Evolutionary conservation across 306 rosid genomes (phyloP), one percentile per base, ranked within the genome.

Genomic region (Hippophae rhamnoides): DNA sequence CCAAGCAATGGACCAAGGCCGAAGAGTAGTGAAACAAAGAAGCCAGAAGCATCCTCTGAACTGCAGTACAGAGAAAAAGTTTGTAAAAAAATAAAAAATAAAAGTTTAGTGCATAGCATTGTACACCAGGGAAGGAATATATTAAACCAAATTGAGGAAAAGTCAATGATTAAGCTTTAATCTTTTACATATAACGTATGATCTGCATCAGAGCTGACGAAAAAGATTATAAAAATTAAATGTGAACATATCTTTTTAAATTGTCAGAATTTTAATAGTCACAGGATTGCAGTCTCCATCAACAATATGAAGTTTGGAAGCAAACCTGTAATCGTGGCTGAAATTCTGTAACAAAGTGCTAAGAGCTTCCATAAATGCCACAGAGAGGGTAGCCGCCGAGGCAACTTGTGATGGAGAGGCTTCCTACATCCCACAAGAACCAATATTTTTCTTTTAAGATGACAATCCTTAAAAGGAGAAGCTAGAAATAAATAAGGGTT

Each of bases 311-410:
- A 31, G 38, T 31, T 31, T 31, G 38, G 55, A 25, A 18, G 79
- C 38, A 31, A 57, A 92, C 98, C 67, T 86, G 85, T 86, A 88
- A 50, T 86, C 95, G 72, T 82, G 96, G 74, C 74, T 84, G 78
- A 92, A 88, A 79, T 71, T 82, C 77, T 92, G 84, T 69, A 92
- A 85, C 71, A 88, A 47, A 64, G 95, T 86, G 71, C 99, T 76
- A 55, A 92, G 95, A 75, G 96, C 97, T 88, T 92, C 99, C 97
- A 92, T 92, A 62, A 92, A 92, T 57, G 96, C 99, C 56, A 92
- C 97, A 75, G 97, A 82, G 68, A 92, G 83, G 48, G 96, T 88
- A 60, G 90, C 85, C 13, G 99, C 93, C 23, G 95, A 88, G 43
- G 96, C 99, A 78, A 92, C 99, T 66, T 85, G 93, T 7, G 99